Evolutionary conservation across 2,329 filamentous ascomycete species (phyloP).

Genomic region (Cercospora citrullina): DNA sequence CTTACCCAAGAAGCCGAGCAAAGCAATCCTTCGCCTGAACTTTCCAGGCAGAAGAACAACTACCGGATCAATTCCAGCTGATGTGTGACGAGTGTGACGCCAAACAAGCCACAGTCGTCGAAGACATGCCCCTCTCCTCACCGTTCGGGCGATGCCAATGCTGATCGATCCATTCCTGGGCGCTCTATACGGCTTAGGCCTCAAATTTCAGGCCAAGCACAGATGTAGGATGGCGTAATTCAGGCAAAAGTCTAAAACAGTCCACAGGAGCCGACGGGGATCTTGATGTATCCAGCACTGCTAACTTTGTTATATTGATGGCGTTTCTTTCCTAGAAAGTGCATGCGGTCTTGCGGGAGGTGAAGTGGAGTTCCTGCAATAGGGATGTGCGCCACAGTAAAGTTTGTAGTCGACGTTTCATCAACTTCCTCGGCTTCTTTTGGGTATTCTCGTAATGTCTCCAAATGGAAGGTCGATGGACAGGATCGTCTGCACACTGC

Average conservation of each 20-base stretch:
- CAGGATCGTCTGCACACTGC: background rate
- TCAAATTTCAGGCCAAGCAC: background rate
- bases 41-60: background rate
- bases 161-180: background rate
- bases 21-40: background rate
- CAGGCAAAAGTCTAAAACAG: background rate
- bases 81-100: background rate
- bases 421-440: background rate
- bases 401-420: background rate
- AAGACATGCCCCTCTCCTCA: background rate
- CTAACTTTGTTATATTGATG: background rate
- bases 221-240: background rate
- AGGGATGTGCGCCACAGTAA: background rate
- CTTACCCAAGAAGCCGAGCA: background rate
- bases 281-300: background rate
- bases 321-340: background rate
- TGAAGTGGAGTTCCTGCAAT: background rate
- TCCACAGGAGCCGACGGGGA: background rate
- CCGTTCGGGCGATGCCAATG: background rate
- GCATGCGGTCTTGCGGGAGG: background rate
- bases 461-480: background rate
- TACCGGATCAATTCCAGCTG: background rate
- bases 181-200: background rate
- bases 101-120: background rate
- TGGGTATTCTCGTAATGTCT: background rate